Evolutionary conservation across 1,139 yeast species (phyloP), one percentile per base, ranked within the genome.

Genomic region (Eremothecium gossypii): DNA sequence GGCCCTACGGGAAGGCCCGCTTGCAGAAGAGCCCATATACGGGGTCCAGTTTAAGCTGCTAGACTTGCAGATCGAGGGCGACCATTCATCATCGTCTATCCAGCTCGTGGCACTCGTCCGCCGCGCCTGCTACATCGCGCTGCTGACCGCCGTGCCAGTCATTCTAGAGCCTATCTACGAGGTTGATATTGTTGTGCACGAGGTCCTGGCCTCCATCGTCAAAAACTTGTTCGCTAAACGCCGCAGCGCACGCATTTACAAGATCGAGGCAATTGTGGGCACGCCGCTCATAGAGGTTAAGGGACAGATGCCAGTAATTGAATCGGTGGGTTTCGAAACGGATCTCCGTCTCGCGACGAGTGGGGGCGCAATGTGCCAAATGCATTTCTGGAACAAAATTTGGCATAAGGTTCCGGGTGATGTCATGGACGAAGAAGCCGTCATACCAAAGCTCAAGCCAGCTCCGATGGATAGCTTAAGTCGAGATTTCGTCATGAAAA

Each of bases 401-500:
- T 93, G 96, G 95, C 74, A 75, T 13, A 61, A 69, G 7, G 95
- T 85, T 0, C 95, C 96, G 1, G 98, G 98, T 0, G 87, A 89
- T 64, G 97, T 97, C 4, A 61, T 89, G 51, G 95, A 89, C 59
- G 64, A 65, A 23, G 72, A 74, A 26, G 76, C 76, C 11, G 67
- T 65, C 41, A 71, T 86, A 35, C 87, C 87, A 8, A 73, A 79
- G 33, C 68, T 91, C 56, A 77, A 77, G 51, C 84, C 96, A 0
- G 96, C 91, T 1, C 79, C 82, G 3, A 63, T 69, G 0, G 68
- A 69, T 20, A 79, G 83, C 1, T 65, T 89, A 49, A 91, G 96
- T 0, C 69, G 98, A 46, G 98, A 93, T 61, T 86, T 89, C 55
- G 81, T 87, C 36, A 65, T 84, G 63, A 93, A 93, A 62, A 87